Percentiles rank a stretch among this genome's conserved stretches.
Evolutionary conservation across 441 rosid genomes (phyloP).

Genomic region (Gossypium lobatum): DNA sequence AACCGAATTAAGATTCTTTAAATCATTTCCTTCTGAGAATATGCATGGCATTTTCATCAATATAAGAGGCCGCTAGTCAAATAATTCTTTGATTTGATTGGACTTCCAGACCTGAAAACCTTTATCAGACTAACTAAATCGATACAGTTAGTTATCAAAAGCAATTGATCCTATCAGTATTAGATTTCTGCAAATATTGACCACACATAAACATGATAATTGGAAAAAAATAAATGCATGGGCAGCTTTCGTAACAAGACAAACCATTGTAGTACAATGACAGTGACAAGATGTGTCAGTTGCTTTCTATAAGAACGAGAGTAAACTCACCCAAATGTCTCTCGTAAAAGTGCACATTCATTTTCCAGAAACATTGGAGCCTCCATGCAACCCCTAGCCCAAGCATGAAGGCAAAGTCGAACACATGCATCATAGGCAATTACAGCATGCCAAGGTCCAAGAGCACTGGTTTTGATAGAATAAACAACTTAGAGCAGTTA

Average conservation of each 20-base stretch:
- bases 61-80: slow-evolving; percentile 1
- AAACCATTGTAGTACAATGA: background rate
- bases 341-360: slow-evolving; percentile 85
- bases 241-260: background rate
- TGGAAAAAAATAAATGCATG: background rate
- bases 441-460: slow-evolving; percentile 97
- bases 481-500: slow-evolving; percentile 12
- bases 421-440: slow-evolving; percentile 97
- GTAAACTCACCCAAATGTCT: slow-evolving; percentile 74
- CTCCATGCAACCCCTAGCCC: slow-evolving; percentile 98
- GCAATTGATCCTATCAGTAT: background rate
- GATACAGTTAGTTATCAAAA: background rate
- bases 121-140: background rate
- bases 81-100: background rate
- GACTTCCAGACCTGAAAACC: background rate
- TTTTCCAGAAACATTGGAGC: slow-evolving; percentile 96
- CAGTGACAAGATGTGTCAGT: background rate
- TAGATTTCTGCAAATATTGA: slow-evolving; percentile 1
- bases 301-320: background rate
- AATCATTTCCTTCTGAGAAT: slow-evolving; percentile 8
- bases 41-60: slow-evolving; percentile 5
- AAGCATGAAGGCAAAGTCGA: slow-evolving; percentile 96
- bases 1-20: slow-evolving; percentile 2
- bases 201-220: background rate
- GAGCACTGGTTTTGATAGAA: slow-evolving; percentile 49